These are phyloP conservation scores for Paraglomus brasilianum DNA, from an alignment of 192 early-diverging fungal genomes.

Conservation along the genomic window DNA sequence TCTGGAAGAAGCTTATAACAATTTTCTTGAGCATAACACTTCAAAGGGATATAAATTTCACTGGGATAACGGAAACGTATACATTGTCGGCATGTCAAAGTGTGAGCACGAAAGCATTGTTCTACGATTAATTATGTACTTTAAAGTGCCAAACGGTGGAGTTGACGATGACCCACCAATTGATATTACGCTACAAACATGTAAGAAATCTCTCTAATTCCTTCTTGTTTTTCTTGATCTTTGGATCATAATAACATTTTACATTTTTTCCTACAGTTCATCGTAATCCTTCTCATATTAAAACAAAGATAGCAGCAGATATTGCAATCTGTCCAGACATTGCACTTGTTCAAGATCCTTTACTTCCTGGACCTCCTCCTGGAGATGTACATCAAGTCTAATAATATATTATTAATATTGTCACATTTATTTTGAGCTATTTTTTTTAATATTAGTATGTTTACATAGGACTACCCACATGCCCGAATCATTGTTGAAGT, in stretches of 20 bases:
- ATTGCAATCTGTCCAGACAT: background rate
- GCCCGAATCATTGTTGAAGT: conserved; percentile 21
- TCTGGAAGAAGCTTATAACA: background rate
- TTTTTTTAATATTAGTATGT: conserved; percentile 26
- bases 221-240: background rate
- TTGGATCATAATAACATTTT: conserved; percentile 8
- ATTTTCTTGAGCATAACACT: background rate
- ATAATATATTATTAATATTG: conserved; percentile 2
- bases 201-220: conserved; percentile 3
- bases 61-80: background rate
- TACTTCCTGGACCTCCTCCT: background rate
- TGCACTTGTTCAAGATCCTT: background rate
- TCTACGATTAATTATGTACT: background rate
- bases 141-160: background rate
- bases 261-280: conserved; percentile 24
- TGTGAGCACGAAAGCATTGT: background rate
- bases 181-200: background rate
- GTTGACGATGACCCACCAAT: background rate
- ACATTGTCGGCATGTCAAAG: background rate
- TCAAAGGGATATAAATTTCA: background rate
- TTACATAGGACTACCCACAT: conserved; percentile 12
- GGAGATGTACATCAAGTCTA: background rate
- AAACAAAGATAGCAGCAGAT: conserved; percentile 1
- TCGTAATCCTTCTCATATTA: background rate
- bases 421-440: background rate